These are phyloP conservation scores for Noccaea bulbosa DNA, from an alignment of 345 rosid genomes.

Conservation along the genomic window DNA sequence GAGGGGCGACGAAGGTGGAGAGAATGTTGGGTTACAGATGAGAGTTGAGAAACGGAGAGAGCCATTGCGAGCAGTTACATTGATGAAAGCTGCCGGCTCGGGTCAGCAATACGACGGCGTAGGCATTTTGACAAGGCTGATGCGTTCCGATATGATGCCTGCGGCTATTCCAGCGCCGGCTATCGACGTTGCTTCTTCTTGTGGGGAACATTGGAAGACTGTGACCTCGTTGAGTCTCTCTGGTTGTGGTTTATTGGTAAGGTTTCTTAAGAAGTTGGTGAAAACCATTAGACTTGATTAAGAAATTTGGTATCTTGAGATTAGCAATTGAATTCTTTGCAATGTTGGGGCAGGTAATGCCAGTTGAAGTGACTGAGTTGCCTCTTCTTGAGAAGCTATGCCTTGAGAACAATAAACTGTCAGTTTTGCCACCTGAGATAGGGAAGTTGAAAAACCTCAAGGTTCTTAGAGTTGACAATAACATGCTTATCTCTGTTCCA, in stretches of 20 bases:
- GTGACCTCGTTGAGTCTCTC: slow-evolving; percentile 76
- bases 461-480: slow-evolving; percentile 80
- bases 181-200: slow-evolving; percentile 41
- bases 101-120: slow-evolving; percentile 89
- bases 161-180: slow-evolving; percentile 47
- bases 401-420: slow-evolving; percentile 80
- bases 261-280: not conserved
- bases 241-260: slow-evolving; percentile 57
- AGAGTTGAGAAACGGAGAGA: slow-evolving; percentile 84
- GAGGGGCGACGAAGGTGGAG: slow-evolving; percentile 41
- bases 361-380: slow-evolving; percentile 75
- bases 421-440: slow-evolving; percentile 87
- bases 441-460: slow-evolving; percentile 74
- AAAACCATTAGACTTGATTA: not conserved
- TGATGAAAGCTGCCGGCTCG: slow-evolving; percentile 71
- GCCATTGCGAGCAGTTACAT: slow-evolving; percentile 64
- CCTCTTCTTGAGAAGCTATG: slow-evolving; percentile 87
- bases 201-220: slow-evolving; percentile 83
- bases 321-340: not conserved
- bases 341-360: slow-evolving; percentile 62
- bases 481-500: slow-evolving; percentile 86
- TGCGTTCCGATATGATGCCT: slow-evolving; percentile 64
- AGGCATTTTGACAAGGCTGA: slow-evolving; percentile 70
- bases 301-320: not conserved
- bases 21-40: slow-evolving; percentile 67